Percentiles rank a stretch among this genome's conserved stretches.
phyloP scores from a whole-genome alignment of 192 early-diverging fungal species.

The Umbelopsis vinacea region DNA sequence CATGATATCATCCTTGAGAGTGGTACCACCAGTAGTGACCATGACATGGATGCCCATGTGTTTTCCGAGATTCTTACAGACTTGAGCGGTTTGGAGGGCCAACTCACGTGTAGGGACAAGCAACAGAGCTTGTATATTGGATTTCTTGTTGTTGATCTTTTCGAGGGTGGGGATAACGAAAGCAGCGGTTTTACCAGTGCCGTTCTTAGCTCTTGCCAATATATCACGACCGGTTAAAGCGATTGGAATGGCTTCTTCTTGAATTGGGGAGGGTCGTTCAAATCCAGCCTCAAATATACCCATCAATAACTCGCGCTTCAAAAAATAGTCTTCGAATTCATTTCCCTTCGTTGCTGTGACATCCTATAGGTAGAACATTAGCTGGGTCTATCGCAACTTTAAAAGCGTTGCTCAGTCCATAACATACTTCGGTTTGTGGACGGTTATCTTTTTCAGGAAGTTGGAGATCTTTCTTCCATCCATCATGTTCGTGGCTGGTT shows the following conservation, averaged over 20 bases:
- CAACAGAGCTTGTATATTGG: slow-evolving; percentile 90
- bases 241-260: slow-evolving; percentile 99
- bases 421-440: slow-evolving; percentile 84
- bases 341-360: slow-evolving; percentile 98
- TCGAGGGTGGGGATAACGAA: slow-evolving; percentile 97
- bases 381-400: neutral
- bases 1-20: slow-evolving; percentile 98
- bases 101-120: slow-evolving; percentile 97
- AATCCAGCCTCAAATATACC: slow-evolving; percentile 99
- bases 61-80: slow-evolving; percentile 96
- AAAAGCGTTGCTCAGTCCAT: neutral
- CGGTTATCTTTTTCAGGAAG: slow-evolving; percentile 87
- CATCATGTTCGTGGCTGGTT: slow-evolving; percentile 62
- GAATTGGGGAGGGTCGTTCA: slow-evolving; percentile 96
- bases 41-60: slow-evolving; percentile 96
- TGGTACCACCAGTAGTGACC: slow-evolving; percentile 99
- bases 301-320: slow-evolving; percentile 97
- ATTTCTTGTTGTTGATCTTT: slow-evolving; percentile 86
- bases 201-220: slow-evolving; percentile 95
- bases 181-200: slow-evolving; percentile 94
- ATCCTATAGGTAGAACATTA: slow-evolving; percentile 56
- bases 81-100: slow-evolving; percentile 99
- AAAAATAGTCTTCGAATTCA: slow-evolving; percentile 98
- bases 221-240: slow-evolving; percentile 95
- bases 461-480: slow-evolving; percentile 77